Conservation (phyloP, 345 rosid genomes). For the Hypericum perforatum region DNA sequence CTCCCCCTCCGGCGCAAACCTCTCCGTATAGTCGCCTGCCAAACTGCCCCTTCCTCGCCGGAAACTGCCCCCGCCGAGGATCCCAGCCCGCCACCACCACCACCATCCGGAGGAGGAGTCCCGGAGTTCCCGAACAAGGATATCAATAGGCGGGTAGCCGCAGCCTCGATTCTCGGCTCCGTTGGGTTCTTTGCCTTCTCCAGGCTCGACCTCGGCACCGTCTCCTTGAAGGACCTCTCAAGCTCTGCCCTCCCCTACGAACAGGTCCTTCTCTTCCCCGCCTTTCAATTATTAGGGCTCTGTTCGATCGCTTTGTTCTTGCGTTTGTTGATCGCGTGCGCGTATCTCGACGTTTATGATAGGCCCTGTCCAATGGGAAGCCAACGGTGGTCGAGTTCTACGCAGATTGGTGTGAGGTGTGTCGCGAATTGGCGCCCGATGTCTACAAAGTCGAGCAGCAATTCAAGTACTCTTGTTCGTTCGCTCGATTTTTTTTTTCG, state of each 20-base stretch:
- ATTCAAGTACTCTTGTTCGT: slow-evolving; percentile 40
- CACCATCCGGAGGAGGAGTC: slow-evolving; percentile 36
- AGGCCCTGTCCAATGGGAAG: slow-evolving; percentile 91
- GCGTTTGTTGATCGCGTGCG: background rate
- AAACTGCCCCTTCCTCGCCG: slow-evolving; percentile 10
- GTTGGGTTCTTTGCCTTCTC: slow-evolving; percentile 48
- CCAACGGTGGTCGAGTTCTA: slow-evolving; percentile 95
- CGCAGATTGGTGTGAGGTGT: slow-evolving; percentile 98
- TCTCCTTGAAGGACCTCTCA: slow-evolving; percentile 66
- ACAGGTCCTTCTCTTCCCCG: slow-evolving; percentile 30
- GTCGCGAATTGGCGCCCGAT: slow-evolving; percentile 88
- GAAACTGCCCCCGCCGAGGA: slow-evolving; percentile 4
- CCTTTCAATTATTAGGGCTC: background rate
- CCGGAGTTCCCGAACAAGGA: slow-evolving; percentile 56
- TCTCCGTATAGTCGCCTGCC: background rate
- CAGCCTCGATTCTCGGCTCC: slow-evolving; percentile 40
- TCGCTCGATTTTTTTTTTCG: background rate
- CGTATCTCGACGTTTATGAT: background rate
- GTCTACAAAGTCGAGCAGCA: slow-evolving; percentile 87
- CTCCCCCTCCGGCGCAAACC: slow-evolving; percentile 2
- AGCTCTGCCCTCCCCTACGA: slow-evolving; percentile 64
- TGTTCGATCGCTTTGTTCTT: background rate
- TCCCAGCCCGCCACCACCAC: slow-evolving; percentile 26
- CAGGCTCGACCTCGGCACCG: slow-evolving; percentile 70
- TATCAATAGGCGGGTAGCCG: slow-evolving; percentile 47